Conservation (phyloP, 2,329 filamentous ascomycete genomes). For the Fusarium abutilonis region DNA sequence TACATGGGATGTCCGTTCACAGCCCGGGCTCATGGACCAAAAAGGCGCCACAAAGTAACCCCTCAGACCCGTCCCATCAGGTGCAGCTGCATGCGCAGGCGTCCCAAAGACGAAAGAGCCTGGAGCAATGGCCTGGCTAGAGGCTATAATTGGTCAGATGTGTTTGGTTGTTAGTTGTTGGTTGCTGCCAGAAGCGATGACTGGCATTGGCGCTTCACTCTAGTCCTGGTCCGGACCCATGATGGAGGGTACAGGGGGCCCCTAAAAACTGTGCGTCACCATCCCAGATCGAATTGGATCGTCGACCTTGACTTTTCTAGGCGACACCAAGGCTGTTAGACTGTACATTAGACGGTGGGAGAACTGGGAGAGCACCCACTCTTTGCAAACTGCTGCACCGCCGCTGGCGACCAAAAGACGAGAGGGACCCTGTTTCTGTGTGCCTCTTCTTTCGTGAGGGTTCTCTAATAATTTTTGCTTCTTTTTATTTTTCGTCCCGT, state of each 20-base stretch:
- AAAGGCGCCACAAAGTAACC: conserved; percentile 23
- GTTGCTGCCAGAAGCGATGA: conserved; percentile 44
- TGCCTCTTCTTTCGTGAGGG: conserved; percentile 6
- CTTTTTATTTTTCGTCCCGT: neutral
- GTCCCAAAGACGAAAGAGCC: conserved; percentile 19
- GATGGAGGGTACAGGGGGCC: conserved; percentile 13
- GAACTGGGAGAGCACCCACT: conserved; percentile 28
- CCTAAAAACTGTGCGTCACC: conserved; percentile 46
- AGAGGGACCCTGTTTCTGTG: conserved; percentile 21
- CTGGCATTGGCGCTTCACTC: conserved; percentile 46
- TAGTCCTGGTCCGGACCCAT: conserved; percentile 42
- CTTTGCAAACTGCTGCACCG: conserved; percentile 18
- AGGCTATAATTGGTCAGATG: conserved; percentile 16
- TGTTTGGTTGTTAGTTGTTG: conserved; percentile 12
- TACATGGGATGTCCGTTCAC: neutral
- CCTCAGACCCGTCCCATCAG: conserved; percentile 24
- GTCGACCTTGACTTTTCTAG: conserved; percentile 29
- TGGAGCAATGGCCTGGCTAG: conserved; percentile 29
- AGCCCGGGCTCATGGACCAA: conserved; percentile 13
- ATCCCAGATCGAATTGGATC: conserved; percentile 46
- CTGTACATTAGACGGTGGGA: conserved; percentile 13
- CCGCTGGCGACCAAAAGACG: conserved; percentile 38
- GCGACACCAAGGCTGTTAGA: conserved; percentile 9
- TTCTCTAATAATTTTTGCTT: neutral
- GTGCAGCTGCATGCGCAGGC: conserved; percentile 30